A percentile compares a stretch with the other conserved stretches of the same genome.
Evolutionary conservation across 2,329 filamentous ascomycete species (phyloP).

Genomic region (Penicillium olsonii): DNA sequence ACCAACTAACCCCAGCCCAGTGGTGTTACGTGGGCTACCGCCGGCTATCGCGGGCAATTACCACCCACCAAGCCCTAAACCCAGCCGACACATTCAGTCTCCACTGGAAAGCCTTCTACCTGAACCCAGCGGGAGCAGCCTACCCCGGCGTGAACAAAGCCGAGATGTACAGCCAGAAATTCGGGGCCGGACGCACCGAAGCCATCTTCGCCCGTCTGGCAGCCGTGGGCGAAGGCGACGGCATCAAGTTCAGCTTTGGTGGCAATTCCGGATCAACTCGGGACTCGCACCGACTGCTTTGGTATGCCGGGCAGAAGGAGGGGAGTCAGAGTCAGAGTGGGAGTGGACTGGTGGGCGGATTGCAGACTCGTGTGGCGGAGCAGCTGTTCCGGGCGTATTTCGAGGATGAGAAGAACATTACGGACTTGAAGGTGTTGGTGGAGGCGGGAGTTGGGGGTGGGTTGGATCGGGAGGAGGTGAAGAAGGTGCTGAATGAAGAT

Average conservation of each 20-base stretch:
- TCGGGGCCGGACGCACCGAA: conserved; percentile 62
- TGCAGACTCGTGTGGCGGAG: conserved; percentile 63
- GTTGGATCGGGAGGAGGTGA: conserved; percentile 54
- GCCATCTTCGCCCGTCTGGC: conserved; percentile 61
- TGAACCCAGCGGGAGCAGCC: conserved; percentile 66
- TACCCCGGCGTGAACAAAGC: conserved; percentile 54
- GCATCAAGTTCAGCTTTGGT: conserved; percentile 71
- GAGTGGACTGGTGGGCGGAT: conserved; percentile 42
- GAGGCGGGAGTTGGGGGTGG: conserved; percentile 58
- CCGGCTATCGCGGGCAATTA: conserved; percentile 71
- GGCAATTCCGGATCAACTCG: conserved; percentile 75
- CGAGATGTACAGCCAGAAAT: conserved; percentile 61
- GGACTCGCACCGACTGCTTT: conserved; percentile 75
- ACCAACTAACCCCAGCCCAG: conserved; percentile 21
- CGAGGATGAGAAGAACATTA: conserved; percentile 66
- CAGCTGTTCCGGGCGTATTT: conserved; percentile 68
- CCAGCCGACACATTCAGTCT: conserved; percentile 71
- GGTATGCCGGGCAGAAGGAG: conserved; percentile 63
- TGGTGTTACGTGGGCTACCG: conserved; percentile 79
- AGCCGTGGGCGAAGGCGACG: conserved; percentile 62
- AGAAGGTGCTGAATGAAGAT: conserved; percentile 55
- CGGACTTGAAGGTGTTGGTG: conserved; percentile 55
- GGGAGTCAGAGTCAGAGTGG: conserved; percentile 24
- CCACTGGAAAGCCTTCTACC: conserved; percentile 77
- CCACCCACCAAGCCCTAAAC: conserved; percentile 63